Evolutionary conservation across 1,284 basidiomycete species (phyloP).

Genomic region (Cutaneotrichosporon cavernicola): DNA sequence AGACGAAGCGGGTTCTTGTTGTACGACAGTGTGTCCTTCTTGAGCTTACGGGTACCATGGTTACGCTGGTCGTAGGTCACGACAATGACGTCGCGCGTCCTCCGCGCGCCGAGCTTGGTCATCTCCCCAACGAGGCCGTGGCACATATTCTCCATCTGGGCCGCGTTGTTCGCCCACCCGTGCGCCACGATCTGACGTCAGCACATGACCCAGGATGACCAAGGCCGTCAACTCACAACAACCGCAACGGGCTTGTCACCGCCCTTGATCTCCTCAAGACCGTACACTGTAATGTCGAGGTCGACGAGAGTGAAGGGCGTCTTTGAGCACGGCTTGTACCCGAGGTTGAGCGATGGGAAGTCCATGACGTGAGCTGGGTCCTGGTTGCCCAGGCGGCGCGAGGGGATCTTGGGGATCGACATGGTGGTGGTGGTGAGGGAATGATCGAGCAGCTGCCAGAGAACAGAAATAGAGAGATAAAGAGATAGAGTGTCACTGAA

Average conservation of each 20-base stretch:
- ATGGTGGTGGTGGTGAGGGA: background rate
- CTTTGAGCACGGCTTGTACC: conserved; percentile 24
- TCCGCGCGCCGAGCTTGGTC: conserved; percentile 9
- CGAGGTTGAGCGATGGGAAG: conserved; percentile 36
- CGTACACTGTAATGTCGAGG: conserved; percentile 40
- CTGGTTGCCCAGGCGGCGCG: conserved; percentile 20
- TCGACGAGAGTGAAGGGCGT: conserved; percentile 34
- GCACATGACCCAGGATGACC: background rate
- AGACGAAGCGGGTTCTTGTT: conserved; percentile 64
- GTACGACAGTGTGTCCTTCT: conserved; percentile 62
- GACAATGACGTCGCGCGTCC: conserved; percentile 44
- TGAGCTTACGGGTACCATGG: conserved; percentile 58
- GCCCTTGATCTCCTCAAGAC: conserved; percentile 41
- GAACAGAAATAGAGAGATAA: background rate
- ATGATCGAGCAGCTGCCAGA: background rate
- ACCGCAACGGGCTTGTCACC: conserved; percentile 33
- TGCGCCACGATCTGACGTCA: conserved; percentile 23
- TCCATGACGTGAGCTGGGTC: conserved; percentile 30
- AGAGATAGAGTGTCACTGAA: background rate
- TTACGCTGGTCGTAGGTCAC: conserved; percentile 66
- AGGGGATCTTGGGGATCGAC: conserved; percentile 22
- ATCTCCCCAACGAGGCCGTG: conserved; percentile 42
- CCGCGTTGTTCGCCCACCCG: conserved; percentile 27
- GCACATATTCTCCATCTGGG: conserved; percentile 39
- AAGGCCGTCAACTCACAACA: conserved; percentile 31